These are phyloP conservation scores for Phytophthora quininea DNA, from an alignment of 352 stramenopile genomes.

Conservation along the genomic window DNA sequence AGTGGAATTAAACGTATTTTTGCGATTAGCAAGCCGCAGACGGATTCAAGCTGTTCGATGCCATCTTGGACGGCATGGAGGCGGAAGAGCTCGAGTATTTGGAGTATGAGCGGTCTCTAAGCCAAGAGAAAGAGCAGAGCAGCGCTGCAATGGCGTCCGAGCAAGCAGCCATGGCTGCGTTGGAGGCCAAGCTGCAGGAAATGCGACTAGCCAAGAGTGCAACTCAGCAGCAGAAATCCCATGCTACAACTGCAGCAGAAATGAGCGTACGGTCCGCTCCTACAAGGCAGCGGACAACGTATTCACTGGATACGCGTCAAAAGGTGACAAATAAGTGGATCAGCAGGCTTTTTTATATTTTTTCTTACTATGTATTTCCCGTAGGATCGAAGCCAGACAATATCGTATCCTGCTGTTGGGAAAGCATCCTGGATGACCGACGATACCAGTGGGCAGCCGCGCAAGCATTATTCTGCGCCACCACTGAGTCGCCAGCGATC, in stretches of 20 bases:
- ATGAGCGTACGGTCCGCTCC: not conserved
- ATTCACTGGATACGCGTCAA: constrained; percentile 22
- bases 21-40: constrained; percentile 64
- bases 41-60: constrained; percentile 70
- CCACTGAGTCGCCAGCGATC: constrained; percentile 59
- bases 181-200: constrained; percentile 61
- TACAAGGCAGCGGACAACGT: constrained; percentile 4
- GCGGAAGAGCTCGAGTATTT: constrained; percentile 64
- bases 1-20: not conserved
- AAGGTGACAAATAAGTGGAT: constrained; percentile 7
- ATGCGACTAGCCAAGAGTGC: constrained; percentile 53
- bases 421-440: constrained; percentile 71
- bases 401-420: constrained; percentile 62
- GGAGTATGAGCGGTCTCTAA: constrained; percentile 56
- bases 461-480: constrained; percentile 25
- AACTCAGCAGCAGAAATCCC: constrained; percentile 11
- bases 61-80: constrained; percentile 84
- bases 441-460: constrained; percentile 14
- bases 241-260: no score
- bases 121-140: constrained; percentile 30
- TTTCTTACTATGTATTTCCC: constrained; percentile 4
- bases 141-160: constrained; percentile 12
- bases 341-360: not conserved
- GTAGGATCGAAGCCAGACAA: constrained; percentile 36
- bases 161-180: constrained; percentile 27